A percentile compares a stretch with the other conserved stretches of the same genome.
phyloP scores from a whole-genome alignment of 495 filamentous ascomycete genomes.

The Xylaria bambusicola region DNA sequence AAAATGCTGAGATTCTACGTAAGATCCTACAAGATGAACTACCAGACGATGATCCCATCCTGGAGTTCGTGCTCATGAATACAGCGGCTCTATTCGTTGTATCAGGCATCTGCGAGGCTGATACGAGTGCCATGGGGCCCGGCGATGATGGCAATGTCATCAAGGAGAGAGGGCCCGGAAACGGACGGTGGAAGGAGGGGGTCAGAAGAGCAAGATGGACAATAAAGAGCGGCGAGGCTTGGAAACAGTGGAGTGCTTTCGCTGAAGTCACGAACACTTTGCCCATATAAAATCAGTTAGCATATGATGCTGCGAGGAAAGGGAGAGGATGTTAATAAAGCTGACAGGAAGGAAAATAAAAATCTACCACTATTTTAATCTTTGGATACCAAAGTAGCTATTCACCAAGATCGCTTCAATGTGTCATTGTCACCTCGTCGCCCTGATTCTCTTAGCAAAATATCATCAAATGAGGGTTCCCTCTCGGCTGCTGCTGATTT shows the following conservation, averaged over 20 bases:
- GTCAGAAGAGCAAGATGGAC: conserved; percentile 82
- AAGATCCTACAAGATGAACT: conserved; percentile 73
- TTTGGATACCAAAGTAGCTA: too few species aligned
- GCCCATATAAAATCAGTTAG: conserved; percentile 18
- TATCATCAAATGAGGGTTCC: too few species aligned
- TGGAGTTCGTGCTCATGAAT: conserved; percentile 94
- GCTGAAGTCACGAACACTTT: conserved; percentile 56
- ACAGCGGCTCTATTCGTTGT: conserved; percentile 83
- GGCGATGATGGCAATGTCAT: conserved; percentile 70
- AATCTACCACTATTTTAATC: too few species aligned
- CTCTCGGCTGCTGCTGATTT: too few species aligned
- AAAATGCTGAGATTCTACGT: conserved; percentile 84
- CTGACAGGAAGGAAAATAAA: too few species aligned
- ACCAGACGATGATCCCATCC: conserved; percentile 73
- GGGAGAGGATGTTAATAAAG: neutral
- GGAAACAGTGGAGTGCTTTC: conserved; percentile 70
- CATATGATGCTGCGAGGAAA: neutral
- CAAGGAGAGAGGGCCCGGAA: conserved; percentile 76
- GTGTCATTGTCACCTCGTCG: too few species aligned
- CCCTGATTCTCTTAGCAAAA: too few species aligned
- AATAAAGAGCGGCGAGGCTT: conserved; percentile 76
- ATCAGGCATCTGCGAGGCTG: conserved; percentile 81
- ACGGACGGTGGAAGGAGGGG: conserved; percentile 90
- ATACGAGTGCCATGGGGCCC: conserved; percentile 69
- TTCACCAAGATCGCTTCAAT: too few species aligned